phyloP scores from a whole-genome alignment of 2,329 filamentous ascomycete genomes.

The Pestalotiopsis sp. region DNA sequence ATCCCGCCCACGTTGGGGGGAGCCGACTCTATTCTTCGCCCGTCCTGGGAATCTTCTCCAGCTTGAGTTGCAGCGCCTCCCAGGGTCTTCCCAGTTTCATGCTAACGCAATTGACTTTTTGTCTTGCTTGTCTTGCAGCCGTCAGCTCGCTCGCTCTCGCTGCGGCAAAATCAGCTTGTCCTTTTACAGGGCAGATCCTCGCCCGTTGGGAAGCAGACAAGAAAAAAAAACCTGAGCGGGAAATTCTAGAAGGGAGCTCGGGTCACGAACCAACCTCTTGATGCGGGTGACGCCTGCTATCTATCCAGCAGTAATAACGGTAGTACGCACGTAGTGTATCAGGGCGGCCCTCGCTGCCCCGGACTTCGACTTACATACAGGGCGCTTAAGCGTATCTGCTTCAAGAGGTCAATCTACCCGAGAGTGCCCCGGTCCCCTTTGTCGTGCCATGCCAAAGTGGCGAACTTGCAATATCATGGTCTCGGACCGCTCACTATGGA shows the following conservation, averaged over 20 bases:
- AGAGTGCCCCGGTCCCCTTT: conserved; percentile 1
- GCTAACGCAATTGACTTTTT: conserved; percentile 9
- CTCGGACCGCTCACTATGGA: not conserved
- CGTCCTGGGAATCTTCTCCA: not conserved
- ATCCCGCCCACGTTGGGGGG: conserved; percentile 5
- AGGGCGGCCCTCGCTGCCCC: conserved; percentile 2
- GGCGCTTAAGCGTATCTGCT: conserved; percentile 7
- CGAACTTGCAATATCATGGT: conserved; percentile 9
- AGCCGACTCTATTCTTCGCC: not conserved
- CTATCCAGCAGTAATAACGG: not conserved
- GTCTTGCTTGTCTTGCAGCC: not conserved
- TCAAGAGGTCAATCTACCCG: conserved; percentile 2
- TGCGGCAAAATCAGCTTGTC: not conserved
- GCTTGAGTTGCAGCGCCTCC: conserved; percentile 9
- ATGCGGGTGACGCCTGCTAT: conserved; percentile 4
- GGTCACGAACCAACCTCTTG: conserved; percentile 10
- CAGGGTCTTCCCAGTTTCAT: conserved; percentile 12
- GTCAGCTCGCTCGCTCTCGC: not conserved
- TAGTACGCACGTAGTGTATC: too few relatives aligned
- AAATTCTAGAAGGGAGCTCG: not conserved
- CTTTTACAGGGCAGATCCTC: conserved; percentile 12
- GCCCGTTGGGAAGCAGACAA: conserved; percentile 2
- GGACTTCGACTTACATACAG: conserved; percentile 1
- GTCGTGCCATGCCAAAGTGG: conserved; percentile 12
- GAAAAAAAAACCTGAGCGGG: not conserved